Conservation (phyloP, 2,329 filamentous ascomycete species). For the Aspergillus novoparasiticus region DNA sequence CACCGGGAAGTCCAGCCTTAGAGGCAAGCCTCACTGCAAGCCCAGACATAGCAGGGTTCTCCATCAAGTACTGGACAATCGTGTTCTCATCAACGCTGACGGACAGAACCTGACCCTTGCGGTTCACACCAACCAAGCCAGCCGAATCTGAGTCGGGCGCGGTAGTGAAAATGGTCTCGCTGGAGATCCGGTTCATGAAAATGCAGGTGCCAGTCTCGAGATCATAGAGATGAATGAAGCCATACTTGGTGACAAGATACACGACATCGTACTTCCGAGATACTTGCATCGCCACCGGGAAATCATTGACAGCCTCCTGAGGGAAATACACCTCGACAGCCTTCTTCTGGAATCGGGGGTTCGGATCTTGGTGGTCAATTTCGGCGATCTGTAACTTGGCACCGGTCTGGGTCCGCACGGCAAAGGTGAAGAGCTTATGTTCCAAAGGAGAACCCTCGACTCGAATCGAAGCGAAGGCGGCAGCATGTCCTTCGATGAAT, state of each 20-base stretch:
- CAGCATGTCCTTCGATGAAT: slow-evolving; percentile 95
- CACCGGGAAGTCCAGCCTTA: slow-evolving; percentile 87
- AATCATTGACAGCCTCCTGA: slow-evolving; percentile 91
- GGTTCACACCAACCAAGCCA: slow-evolving; percentile 92
- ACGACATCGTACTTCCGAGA: slow-evolving; percentile 96
- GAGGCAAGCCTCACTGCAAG: slow-evolving; percentile 97
- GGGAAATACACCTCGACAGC: slow-evolving; percentile 98
- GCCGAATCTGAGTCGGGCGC: slow-evolving; percentile 79
- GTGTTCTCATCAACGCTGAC: slow-evolving; percentile 91
- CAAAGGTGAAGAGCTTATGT: slow-evolving; percentile 96
- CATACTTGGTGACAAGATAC: slow-evolving; percentile 97
- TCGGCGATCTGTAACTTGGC: slow-evolving; percentile 98
- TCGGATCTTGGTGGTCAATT: slow-evolving; percentile 88
- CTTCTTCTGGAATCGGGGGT: slow-evolving; percentile 91
- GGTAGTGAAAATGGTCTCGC: slow-evolving; percentile 97
- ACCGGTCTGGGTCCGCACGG: slow-evolving; percentile 83
- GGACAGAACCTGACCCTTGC: slow-evolving; percentile 93
- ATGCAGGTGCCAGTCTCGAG: slow-evolving; percentile 93
- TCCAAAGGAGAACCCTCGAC: slow-evolving; percentile 87
- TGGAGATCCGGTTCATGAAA: slow-evolving; percentile 99
- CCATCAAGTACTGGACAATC: slow-evolving; percentile 90
- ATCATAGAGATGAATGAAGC: slow-evolving; percentile 98
- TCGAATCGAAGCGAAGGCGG: slow-evolving; percentile 85
- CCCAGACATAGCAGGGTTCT: slow-evolving; percentile 91
- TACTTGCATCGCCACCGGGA: slow-evolving; percentile 96